Base-by-base conservation (phyloP, 352 stramenopile genomes). In the Pythium aphanidermatum region DNA sequence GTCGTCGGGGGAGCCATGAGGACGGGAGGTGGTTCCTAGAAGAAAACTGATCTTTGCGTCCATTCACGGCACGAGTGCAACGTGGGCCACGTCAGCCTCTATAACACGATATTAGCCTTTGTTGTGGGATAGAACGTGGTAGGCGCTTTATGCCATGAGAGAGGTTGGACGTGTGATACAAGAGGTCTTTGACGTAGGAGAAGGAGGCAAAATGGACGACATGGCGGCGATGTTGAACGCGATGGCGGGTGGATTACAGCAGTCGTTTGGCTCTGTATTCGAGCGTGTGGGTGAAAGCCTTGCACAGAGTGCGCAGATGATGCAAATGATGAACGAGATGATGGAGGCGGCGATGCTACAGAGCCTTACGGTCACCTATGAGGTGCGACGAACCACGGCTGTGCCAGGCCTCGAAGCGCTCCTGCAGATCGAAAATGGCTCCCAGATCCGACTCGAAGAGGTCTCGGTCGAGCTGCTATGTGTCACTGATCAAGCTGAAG, bases 321-420 rank as follows among this genome's bases (percentile, higher is more conserved):
- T 90, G 77, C 68, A 68, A 33, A 84, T 90, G 70, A 90, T 90
- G 77, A 90, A 90, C 55, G 63, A 70, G 14, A 76, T 87, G 55
- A 87, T 90, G 77, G 77, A 90, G 61, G 58, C 70, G 3, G 72
- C 74, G 41, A 58, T 90, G 67, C 37, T 90, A 43, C 77, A 90
- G 63, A 84, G 72, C 48, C 48, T 90, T 30, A 47, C 45, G 13
- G 52, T 76, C 6, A 24, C 4, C 14, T 77, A 67, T 42, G 45
- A 64, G 29, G 35, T 60, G 36, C 24, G 21, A 51, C 37, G n/a
- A 38, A 7, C 14, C 4, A 20, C 0, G 42, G 16, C 25, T 24
- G 29, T 10, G 13, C 38, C n/a, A 23, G 25, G 21, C n/a, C 47
- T 83, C 16, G 5, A 62, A 19, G 54, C 83, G 14, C 33, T 20